Percentiles rank a stretch among this genome's conserved stretches.
Evolutionary conservation across 2,329 filamentous ascomycete genomes (phyloP).

Genomic region (Colletotrichum gigasporum): DNA sequence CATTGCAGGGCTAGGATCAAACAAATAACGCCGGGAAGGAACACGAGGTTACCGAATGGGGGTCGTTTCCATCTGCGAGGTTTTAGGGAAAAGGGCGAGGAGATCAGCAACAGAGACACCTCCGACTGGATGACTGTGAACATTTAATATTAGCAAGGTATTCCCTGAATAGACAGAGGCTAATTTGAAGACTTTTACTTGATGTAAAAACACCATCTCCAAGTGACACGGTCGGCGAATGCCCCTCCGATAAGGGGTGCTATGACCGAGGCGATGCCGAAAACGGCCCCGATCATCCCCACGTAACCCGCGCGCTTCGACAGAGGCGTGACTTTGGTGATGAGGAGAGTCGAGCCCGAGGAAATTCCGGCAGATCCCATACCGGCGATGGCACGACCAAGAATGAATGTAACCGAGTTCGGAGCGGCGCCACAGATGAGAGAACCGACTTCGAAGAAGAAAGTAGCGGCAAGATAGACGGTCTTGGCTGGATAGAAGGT

Average conservation of each 20-base stretch:
- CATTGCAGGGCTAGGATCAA: constrained; percentile 66
- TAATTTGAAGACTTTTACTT: constrained; percentile 38
- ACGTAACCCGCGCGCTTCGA: constrained; percentile 42
- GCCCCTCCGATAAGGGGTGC: constrained; percentile 45
- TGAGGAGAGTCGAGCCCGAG: constrained; percentile 58
- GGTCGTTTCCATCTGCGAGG: constrained; percentile 46
- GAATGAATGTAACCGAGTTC: constrained; percentile 56
- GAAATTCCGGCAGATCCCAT: constrained; percentile 60
- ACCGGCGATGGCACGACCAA: constrained; percentile 62
- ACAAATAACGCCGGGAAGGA: constrained; percentile 61
- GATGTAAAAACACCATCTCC: constrained; percentile 52
- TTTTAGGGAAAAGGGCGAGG: background rate
- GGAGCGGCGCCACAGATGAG: constrained; percentile 54
- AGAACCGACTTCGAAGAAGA: constrained; percentile 54
- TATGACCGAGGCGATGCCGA: constrained; percentile 51
- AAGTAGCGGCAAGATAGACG: constrained; percentile 53
- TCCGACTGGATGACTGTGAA: background rate
- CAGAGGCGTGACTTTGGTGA: constrained; percentile 53
- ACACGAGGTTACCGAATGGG: constrained; percentile 54
- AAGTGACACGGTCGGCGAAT: constrained; percentile 44
- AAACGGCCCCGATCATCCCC: constrained; percentile 52
- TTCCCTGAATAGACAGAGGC: background rate
- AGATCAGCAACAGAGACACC: background rate
- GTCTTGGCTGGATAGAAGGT: constrained; percentile 55
- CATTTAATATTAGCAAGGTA: background rate